These are phyloP conservation scores for Phytophthora crassamura DNA, from an alignment of 352 stramenopile genomes.

Conservation along the genomic window DNA sequence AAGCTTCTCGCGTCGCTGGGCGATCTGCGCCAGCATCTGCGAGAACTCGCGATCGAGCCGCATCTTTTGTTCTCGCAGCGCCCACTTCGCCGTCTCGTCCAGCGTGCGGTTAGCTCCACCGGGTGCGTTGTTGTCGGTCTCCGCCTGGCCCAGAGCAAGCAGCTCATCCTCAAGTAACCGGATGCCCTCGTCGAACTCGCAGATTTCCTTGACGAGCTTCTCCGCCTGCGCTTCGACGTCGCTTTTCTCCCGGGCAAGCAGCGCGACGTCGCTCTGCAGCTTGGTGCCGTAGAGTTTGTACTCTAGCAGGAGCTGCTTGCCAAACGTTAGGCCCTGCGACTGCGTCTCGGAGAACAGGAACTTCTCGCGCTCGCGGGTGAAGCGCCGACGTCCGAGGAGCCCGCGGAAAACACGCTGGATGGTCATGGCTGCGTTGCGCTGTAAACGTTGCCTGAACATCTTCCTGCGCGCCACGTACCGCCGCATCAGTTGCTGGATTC, in stretches of 20 bases:
- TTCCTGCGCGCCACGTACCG: slow-evolving; percentile 60
- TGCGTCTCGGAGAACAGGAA: slow-evolving; percentile 95
- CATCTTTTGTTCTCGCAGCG: slow-evolving; percentile 94
- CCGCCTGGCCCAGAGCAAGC: slow-evolving; percentile 91
- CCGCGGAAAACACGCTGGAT: slow-evolving; percentile 93
- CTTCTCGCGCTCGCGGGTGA: slow-evolving; percentile 90
- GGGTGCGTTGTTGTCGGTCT: slow-evolving; percentile 83
- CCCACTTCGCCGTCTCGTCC: slow-evolving; percentile 87
- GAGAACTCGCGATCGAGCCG: slow-evolving; percentile 95
- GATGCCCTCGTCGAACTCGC: slow-evolving; percentile 94
- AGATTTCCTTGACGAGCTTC: slow-evolving; percentile 92
- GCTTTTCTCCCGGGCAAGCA: slow-evolving; percentile 92
- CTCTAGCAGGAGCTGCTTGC: slow-evolving; percentile 95
- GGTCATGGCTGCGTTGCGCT: slow-evolving; percentile 65
- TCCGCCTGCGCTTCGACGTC: slow-evolving; percentile 91
- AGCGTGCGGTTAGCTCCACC: slow-evolving; percentile 48
- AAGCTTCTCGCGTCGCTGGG: slow-evolving; percentile 91
- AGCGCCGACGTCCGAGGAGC: slow-evolving; percentile 80
- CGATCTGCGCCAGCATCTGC: slow-evolving; percentile 94
- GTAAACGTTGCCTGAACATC: slow-evolving; percentile 54
- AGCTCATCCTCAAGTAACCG: slow-evolving; percentile 93
- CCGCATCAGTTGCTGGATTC: slow-evolving; percentile 87
- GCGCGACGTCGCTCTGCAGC: slow-evolving; percentile 93
- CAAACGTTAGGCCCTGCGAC: slow-evolving; percentile 94
- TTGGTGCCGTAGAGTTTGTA: slow-evolving; percentile 96